Evolutionary conservation across 768 basidiomycete species (phyloP).

Genomic region (Termitomyces sp.): DNA sequence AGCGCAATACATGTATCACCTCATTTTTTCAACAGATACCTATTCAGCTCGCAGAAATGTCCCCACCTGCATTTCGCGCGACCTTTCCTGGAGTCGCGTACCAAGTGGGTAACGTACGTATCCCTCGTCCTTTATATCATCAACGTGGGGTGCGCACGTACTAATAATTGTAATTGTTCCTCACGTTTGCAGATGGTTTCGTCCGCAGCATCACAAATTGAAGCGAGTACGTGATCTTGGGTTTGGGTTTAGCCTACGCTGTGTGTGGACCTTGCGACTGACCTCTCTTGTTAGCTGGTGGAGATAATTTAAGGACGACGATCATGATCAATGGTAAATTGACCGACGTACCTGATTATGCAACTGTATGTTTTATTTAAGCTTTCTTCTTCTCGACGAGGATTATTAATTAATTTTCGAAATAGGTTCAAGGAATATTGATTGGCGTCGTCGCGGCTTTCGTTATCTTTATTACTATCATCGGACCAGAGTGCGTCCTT

Average conservation of each 20-base stretch:
- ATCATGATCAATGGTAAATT: conserved; percentile 37
- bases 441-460: conserved; percentile 80
- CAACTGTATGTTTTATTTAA: conserved; percentile 36
- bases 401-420: conserved; percentile 3
- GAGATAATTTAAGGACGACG: conserved; percentile 46
- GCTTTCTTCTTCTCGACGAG: not conserved
- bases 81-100: conserved; percentile 85
- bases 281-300: conserved; percentile 42
- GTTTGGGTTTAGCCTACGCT: not conserved
- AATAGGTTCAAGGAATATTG: conserved; percentile 76
- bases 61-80: conserved; percentile 84
- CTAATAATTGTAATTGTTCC: too few relatives aligned
- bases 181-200: conserved; percentile 44
- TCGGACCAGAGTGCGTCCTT: conserved; percentile 74
- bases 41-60: conserved; percentile 78
- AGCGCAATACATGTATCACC: conserved; percentile 29
- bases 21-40: conserved; percentile 45
- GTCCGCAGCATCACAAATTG: conserved; percentile 73
- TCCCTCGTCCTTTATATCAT: not conserved
- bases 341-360: conserved; percentile 56
- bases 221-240: conserved; percentile 52
- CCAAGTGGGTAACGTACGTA: conserved; percentile 68
- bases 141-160: too few relatives aligned
- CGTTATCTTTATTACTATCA: conserved; percentile 65
- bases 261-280: conserved; percentile 7